A percentile compares a stretch with the other conserved stretches of the same genome.
These are phyloP conservation scores for Colletotrichum sp. DNA, from an alignment of 2,329 filamentous ascomycete genomes.

Conservation along the genomic window DNA sequence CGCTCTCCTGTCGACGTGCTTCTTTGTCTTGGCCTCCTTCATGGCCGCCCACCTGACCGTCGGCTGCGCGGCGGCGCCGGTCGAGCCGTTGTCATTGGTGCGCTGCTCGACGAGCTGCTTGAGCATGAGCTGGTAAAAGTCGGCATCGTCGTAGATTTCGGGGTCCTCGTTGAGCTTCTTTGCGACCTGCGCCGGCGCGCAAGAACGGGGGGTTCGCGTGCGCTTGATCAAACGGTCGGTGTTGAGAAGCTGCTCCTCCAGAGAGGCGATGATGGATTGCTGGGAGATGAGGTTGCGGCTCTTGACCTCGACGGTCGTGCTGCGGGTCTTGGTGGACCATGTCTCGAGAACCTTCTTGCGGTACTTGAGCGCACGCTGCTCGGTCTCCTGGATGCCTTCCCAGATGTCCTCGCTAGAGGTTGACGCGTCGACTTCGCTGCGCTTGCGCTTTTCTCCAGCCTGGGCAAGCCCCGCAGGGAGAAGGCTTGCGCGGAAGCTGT, in stretches of 20 bases:
- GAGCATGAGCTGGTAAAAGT: constrained; percentile 92
- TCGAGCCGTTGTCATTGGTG: constrained; percentile 64
- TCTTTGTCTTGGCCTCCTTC: constrained; percentile 80
- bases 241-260: constrained; percentile 72
- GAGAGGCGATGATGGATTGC: constrained; percentile 69
- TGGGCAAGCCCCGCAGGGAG: constrained; percentile 45
- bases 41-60: constrained; percentile 70
- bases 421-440: constrained; percentile 49
- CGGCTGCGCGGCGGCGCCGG: constrained; percentile 48
- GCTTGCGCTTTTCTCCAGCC: constrained; percentile 66
- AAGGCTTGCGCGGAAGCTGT: constrained; percentile 69
- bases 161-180: constrained; percentile 62
- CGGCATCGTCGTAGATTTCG: constrained; percentile 86
- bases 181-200: constrained; percentile 72
- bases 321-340: constrained; percentile 81
- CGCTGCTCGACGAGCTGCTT: constrained; percentile 94
- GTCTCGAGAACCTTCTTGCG: constrained; percentile 82
- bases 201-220: constrained; percentile 75
- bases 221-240: constrained; percentile 72
- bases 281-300: constrained; percentile 60
- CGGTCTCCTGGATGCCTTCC: constrained; percentile 71
- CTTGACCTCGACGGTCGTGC: constrained; percentile 60
- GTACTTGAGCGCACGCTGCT: constrained; percentile 62
- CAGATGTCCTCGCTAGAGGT: constrained; percentile 73
- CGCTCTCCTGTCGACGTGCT: constrained; percentile 89